Evolutionary conservation across 1,284 basidiomycete genomes (phyloP).

Genomic region (Leccinum subfulvum): DNA sequence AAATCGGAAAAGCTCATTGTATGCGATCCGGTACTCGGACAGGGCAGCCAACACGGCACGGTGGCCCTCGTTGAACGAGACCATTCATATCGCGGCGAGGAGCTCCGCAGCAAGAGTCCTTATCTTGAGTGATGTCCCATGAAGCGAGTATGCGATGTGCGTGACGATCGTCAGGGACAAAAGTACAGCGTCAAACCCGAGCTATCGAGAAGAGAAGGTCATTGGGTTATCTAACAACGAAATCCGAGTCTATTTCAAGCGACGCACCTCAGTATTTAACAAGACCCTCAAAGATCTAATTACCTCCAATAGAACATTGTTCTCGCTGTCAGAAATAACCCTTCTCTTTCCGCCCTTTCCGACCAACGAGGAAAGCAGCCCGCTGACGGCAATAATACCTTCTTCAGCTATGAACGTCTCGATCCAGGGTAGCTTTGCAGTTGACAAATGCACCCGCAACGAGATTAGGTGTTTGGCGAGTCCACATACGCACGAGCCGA

Average conservation of each 20-base stretch:
- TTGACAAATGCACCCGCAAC: conserved; percentile 84
- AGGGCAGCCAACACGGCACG: conserved; percentile 73
- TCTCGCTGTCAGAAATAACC: conserved; percentile 60
- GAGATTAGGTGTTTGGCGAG: conserved; percentile 80
- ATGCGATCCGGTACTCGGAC: conserved; percentile 75
- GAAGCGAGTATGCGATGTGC: conserved; percentile 72
- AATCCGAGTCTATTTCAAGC: conserved; percentile 29
- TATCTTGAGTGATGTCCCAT: conserved; percentile 67
- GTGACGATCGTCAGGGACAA: conserved; percentile 66
- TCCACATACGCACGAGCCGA: conserved; percentile 63
- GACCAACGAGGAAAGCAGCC: conserved; percentile 58
- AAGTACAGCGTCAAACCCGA: conserved; percentile 73
- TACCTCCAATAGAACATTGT: conserved; percentile 67
- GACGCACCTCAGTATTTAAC: conserved; percentile 79
- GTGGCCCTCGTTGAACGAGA: conserved; percentile 73
- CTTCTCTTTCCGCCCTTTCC: conserved; percentile 61
- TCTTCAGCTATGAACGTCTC: conserved; percentile 71
- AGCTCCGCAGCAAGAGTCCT: conserved; percentile 75
- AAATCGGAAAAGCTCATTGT: conserved; percentile 78
- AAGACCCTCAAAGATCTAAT: conserved; percentile 81
- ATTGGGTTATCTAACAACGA: conserved; percentile 3
- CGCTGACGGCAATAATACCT: conserved; percentile 67
- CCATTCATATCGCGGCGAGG: conserved; percentile 79
- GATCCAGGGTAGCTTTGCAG: conserved; percentile 78
- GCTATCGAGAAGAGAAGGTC: conserved; percentile 37